Evolutionary conservation across 495 filamentous ascomycete species (phyloP), one percentile per base, ranked within the genome.

Genomic region (Physcia stellaris): DNA sequence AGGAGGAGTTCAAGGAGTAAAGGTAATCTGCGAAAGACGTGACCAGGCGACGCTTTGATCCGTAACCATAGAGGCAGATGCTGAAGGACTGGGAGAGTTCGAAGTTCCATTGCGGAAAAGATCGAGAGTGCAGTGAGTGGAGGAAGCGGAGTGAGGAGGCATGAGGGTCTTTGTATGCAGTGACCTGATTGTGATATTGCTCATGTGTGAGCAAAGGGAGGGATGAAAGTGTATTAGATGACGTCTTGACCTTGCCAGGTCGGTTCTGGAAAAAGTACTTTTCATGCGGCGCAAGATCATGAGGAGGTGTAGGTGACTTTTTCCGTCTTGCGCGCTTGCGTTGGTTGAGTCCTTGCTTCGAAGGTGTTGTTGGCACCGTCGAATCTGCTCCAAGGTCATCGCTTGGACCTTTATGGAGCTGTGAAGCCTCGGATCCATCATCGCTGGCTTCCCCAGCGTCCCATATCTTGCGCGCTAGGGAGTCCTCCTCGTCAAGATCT

Each of bases 251-350:
- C 3, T 76, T 68, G 15, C 82, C 84, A 12, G 83, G 75, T 24
- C 82, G 77, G 55, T 94, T 94, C 48, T 95, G 80, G 57, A 78
- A 85, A 53, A 98, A 96, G 54, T 93, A 98, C 35, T 77, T 78
- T 53, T 98, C 90, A 45, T 94, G 80, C 0, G 86, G 65, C 16
- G 86, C 81, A 4, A 96, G 66, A 42, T 87, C 72, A 20, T 70
- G 67, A 24, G 83, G 81, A 4, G 88, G 83, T 6, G 84, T 86
- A 4, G 83, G 81, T 9, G 82, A 81, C 29, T 72, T 77, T 52
- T 80, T 80, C 41, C 75, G 71, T 49, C 63, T 67, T 9, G 68
- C 58, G 15, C 68, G 68, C 42, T 75, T 80, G 12, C 65, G 74
- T 54, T 67, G 65, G 50, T 70, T 77, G 46, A 63, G 63, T 17